Evolutionary conservation across 2,329 filamentous ascomycete genomes (phyloP), one percentile per base, ranked within the genome.

Genomic region (Hymenoscyphus linearis): DNA sequence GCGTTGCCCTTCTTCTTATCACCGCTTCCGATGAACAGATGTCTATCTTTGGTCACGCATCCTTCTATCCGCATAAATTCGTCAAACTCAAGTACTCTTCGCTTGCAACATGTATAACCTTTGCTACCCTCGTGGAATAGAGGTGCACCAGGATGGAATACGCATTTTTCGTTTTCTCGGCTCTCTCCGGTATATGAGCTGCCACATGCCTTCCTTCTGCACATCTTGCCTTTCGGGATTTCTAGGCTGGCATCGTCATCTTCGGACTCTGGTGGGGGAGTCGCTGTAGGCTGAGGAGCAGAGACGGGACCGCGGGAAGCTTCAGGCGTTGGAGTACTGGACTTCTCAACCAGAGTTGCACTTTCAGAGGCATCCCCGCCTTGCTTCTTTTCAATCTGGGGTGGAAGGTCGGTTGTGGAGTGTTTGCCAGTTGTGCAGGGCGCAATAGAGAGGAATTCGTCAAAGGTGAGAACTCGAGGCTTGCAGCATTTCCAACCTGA

Each of bases 401-500:
- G 85, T 1, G 84, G 84, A 59, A 81, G 74, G 69, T 97, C 93
- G 64, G 95, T 89, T 13, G 91, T 92, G 62, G 90, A 95, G 79
- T 99, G 95, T 71, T 88, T 93, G 71, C 95, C 95, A 13, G 87
- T 90, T 27, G 95, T 96, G 82, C 95, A 99, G 40, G 95, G 93
- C 56, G 90, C 81, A 70, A 99, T 98, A 63, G 81, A 76, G 76
- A 99, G 90, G 81, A 99, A 99, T 78, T 99, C 95, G 77, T 99
- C 95, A 74, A 99, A 99, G 62, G 92, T 97, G 70, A 99, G 82
- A 70, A 98, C 92, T 72, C 95, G 89, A 61, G 93, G 89, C 78
- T 97, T 98, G 84, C 95, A 99, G 81, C 95, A 99, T 80, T 96
- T 96, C 93, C 95, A 98, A 73, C 95, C 93, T 97, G 47, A 65